Evolutionary conservation across 116 monocot genomes (phyloP).

Genomic region (Iris pallida): DNA sequence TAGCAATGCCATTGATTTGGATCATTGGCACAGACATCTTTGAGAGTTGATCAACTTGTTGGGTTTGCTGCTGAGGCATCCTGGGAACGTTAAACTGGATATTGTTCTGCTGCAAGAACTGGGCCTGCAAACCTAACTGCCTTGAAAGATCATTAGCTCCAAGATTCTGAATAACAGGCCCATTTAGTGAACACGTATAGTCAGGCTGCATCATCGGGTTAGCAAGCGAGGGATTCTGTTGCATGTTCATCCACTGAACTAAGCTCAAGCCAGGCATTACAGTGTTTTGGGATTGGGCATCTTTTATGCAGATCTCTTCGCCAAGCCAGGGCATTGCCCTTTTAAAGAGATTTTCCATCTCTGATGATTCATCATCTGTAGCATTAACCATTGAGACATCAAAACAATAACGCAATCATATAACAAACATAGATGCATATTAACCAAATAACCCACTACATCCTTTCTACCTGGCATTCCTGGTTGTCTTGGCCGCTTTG

Average conservation of each 20-base stretch:
- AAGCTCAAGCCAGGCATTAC: conserved; percentile 73
- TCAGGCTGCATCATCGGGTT: conserved; percentile 37
- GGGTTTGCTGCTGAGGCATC: conserved; percentile 38
- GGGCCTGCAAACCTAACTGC: conserved; percentile 50
- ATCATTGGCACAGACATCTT: conserved; percentile 34
- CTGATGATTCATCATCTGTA: conserved; percentile 73
- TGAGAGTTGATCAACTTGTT: conserved; percentile 39
- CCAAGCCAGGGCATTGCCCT: conserved; percentile 87
- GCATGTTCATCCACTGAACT: conserved; percentile 93
- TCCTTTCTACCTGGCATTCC: conserved; percentile 46
- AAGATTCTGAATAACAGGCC: conserved; percentile 39
- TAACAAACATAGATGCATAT: neutral
- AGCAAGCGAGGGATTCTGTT: conserved; percentile 52
- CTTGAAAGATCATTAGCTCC: conserved; percentile 47
- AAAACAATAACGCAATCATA: neutral
- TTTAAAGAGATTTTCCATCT: conserved; percentile 74
- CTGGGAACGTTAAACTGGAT: conserved; percentile 39
- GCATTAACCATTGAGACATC: neutral
- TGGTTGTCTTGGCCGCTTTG: conserved; percentile 67
- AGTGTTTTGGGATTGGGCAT: conserved; percentile 56
- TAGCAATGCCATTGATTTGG: conserved; percentile 29
- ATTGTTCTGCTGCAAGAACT: conserved; percentile 54
- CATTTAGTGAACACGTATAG: conserved; percentile 38
- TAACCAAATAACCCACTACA: neutral
- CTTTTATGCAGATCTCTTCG: conserved; percentile 79